These are phyloP conservation scores for Termitomyces sp. DNA, from an alignment of 768 basidiomycete genomes.

Conservation along the genomic window DNA sequence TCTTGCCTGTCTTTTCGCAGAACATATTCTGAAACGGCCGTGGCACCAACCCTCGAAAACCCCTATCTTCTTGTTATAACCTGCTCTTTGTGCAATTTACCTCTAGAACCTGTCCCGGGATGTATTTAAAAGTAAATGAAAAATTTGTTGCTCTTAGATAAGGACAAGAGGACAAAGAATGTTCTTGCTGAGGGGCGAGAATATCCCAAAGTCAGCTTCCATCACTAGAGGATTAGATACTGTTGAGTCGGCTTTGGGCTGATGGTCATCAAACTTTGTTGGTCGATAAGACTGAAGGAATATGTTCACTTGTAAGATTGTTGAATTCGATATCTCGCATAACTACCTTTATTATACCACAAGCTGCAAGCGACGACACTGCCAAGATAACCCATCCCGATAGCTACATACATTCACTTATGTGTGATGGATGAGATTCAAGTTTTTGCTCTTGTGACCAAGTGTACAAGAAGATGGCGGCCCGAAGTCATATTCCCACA, in stretches of 20 bases:
- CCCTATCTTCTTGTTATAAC: no score
- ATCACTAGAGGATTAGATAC: background rate
- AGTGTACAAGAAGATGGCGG: background rate
- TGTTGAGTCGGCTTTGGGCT: conserved; percentile 5
- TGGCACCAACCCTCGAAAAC: no score
- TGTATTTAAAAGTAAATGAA: no score
- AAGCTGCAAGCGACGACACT: no score
- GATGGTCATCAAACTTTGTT: conserved; percentile 4
- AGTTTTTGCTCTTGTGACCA: background rate
- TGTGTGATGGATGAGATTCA: background rate
- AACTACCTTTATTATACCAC: no score
- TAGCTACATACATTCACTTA: background rate
- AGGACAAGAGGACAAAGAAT: background rate
- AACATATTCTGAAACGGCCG: no score
- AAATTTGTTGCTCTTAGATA: background rate
- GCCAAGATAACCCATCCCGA: background rate
- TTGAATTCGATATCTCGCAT: no score
- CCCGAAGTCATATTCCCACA: background rate
- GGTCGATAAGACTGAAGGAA: conserved; percentile 4
- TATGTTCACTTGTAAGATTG: background rate
- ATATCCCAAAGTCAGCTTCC: background rate
- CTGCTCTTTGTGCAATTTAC: no score
- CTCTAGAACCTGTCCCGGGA: no score
- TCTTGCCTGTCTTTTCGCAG: no score
- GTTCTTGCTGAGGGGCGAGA: conserved; percentile 5